Percentiles rank a stretch among this genome's conserved stretches.
Evolutionary conservation across 1,139 yeast species (phyloP).

Genomic region (Protomyces gravidus): DNA sequence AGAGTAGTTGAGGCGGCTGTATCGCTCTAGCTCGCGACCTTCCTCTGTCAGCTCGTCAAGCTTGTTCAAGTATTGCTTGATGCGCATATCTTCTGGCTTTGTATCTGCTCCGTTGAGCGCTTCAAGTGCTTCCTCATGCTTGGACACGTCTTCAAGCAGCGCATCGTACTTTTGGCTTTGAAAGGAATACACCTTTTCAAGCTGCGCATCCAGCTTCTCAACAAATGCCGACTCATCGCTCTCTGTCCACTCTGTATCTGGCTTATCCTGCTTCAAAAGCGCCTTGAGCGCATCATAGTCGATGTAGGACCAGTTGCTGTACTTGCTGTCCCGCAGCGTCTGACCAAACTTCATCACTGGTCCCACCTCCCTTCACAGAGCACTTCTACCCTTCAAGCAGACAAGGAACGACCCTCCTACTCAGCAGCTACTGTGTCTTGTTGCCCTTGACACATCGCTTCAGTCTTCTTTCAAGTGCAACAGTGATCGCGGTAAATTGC

Average conservation of each 20-base stretch:
- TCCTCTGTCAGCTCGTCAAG: slow-evolving; percentile 68
- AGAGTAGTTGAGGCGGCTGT: slow-evolving; percentile 85
- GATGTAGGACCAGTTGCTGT: slow-evolving; percentile 88
- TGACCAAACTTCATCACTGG: slow-evolving; percentile 93
- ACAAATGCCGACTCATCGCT: slow-evolving; percentile 81
- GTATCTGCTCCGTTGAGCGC: slow-evolving; percentile 56
- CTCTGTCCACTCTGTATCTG: slow-evolving; percentile 56
- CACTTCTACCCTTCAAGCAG: too few species aligned
- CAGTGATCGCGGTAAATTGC: too few species aligned
- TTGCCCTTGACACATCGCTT: background rate
- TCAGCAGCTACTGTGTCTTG: background rate
- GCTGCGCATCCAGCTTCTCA: slow-evolving; percentile 69
- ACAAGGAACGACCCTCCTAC: too few species aligned
- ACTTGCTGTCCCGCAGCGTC: slow-evolving; percentile 72
- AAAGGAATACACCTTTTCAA: slow-evolving; percentile 89
- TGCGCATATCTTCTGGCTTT: slow-evolving; percentile 32
- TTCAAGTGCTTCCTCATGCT: slow-evolving; percentile 52
- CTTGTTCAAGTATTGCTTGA: slow-evolving; percentile 37
- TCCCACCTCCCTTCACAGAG: too few species aligned
- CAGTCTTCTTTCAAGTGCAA: background rate
- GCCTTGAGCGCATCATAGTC: slow-evolving; percentile 74
- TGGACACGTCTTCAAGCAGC: slow-evolving; percentile 59
- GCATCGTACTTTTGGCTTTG: slow-evolving; percentile 68
- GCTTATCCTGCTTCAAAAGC: slow-evolving; percentile 65
- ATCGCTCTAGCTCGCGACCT: slow-evolving; percentile 83